Percentiles rank a stretch among this genome's conserved stretches.
Conservation (phyloP, 2,329 filamentous ascomycete species). For the Colletotrichum brevisporum region DNA sequence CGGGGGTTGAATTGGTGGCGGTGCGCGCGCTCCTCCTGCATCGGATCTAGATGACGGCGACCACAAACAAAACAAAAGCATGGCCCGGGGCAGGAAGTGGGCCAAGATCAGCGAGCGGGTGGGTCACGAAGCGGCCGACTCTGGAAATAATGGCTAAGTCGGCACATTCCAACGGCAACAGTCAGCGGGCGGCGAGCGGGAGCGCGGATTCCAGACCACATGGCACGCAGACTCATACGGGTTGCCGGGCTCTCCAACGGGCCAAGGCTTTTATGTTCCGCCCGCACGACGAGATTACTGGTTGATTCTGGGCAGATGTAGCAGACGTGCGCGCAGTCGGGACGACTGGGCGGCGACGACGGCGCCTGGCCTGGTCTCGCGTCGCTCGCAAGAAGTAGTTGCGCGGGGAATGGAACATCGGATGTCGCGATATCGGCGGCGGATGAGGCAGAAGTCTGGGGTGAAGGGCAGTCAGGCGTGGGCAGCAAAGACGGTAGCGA, state of each 20-base stretch:
- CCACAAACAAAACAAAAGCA: slow-evolving; percentile 9
- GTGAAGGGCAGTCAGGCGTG: too few relatives aligned
- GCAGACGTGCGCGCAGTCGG: slow-evolving; percentile 13
- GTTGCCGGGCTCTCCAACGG: slow-evolving; percentile 21
- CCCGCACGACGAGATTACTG: slow-evolving; percentile 5
- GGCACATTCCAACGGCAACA: slow-evolving; percentile 12
- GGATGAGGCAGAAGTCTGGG: slow-evolving; percentile 15
- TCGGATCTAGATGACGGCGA: slow-evolving; percentile 19
- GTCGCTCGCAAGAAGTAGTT: slow-evolving; percentile 19
- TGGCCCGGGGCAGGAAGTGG: slow-evolving; percentile 19
- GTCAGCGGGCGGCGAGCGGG: slow-evolving; percentile 7
- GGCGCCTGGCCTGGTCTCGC: slow-evolving; percentile 12
- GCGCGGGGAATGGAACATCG: slow-evolving; percentile 32
- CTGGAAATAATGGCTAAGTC: slow-evolving; percentile 28
- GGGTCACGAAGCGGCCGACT: slow-evolving; percentile 28
- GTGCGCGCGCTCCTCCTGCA: slow-evolving; percentile 4
- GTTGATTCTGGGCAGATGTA: slow-evolving; percentile 14
- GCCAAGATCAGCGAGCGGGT: slow-evolving; percentile 26
- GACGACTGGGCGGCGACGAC: not conserved
- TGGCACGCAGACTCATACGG: slow-evolving; percentile 1
- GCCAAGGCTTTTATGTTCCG: slow-evolving; percentile 18
- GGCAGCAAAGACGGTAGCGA: slow-evolving; percentile 16
- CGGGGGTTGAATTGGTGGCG: slow-evolving; percentile 1
- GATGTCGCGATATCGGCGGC: slow-evolving; percentile 38
- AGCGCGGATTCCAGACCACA: slow-evolving; percentile 2